Evolutionary conservation across 2,329 filamentous ascomycete species (phyloP), one percentile per base, ranked within the genome.

Genomic region (Cercospora sp.): DNA sequence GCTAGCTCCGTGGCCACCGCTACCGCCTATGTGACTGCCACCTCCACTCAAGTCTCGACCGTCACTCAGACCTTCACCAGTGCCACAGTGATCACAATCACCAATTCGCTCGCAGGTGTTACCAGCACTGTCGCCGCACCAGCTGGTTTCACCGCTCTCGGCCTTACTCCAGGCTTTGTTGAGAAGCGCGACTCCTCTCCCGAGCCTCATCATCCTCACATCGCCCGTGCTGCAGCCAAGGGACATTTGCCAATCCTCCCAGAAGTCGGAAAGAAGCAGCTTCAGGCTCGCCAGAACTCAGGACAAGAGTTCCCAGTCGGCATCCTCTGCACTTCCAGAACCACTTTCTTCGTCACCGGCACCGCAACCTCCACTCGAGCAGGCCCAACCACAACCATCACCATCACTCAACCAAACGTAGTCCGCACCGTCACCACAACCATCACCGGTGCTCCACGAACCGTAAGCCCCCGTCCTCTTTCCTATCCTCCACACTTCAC

Each of bases 281-380:
- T 65, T 16, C 57, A 61, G 13, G 64, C 26, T 42, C 58, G 64
- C 51, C 59, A 66, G 48, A 48, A 42, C 10, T 28, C 31, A 8
- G 59, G 26, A 33, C 45, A 53, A 9, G 53, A 62, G 4, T 66
- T 18, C 60, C 59, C 64, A 18, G 64, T 66, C 3, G 59, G 59
- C 13, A 39, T 66, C 20, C 60, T 30, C 12, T 66, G 64, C 58
- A 66, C 64, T 20, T 55, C 64, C 33, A 42, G 64, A n/a, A 66
- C 64, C 26, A 63, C 59, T 48, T 66, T 60, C 65, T 59, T 63
- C 53, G 18, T 20, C 36, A 67, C 53, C 36, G 23, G 30, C 36
- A 64, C 60, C n/a, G 45, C 42, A 13, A 58, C 51, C 26, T 23
- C 59, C 18, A 60, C 53, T 7, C 33, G 23, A 23, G 51, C 60